Conservation (phyloP, 2,329 filamentous ascomycete genomes). For the Penicillium sp. region DNA sequence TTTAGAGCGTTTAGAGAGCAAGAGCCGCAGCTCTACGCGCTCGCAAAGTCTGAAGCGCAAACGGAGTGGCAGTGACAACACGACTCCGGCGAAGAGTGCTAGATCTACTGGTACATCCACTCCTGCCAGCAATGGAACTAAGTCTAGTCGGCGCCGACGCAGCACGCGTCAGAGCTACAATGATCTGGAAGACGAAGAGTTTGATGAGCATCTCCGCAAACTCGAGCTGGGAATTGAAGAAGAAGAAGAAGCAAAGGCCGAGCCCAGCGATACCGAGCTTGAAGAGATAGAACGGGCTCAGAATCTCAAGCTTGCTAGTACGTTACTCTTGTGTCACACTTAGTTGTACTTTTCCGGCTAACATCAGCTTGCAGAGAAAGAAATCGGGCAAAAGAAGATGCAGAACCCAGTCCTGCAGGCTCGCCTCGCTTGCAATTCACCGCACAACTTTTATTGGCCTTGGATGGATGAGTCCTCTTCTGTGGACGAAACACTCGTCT, state of each 20-base stretch:
- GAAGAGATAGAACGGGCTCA: constrained; percentile 66
- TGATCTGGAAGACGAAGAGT: constrained; percentile 78
- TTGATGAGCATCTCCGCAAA: constrained; percentile 66
- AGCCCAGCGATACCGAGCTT: constrained; percentile 47
- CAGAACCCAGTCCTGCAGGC: constrained; percentile 93
- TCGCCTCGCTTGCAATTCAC: constrained; percentile 86
- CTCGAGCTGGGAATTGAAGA: constrained; percentile 57
- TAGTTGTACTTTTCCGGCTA: constrained; percentile 21
- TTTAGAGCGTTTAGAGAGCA: constrained; percentile 47
- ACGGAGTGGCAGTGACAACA: constrained; percentile 42
- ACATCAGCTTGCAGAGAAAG: constrained; percentile 58
- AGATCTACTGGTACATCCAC: constrained; percentile 76
- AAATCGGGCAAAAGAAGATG: constrained; percentile 86
- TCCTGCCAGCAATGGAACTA: constrained; percentile 54
- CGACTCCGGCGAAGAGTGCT: constrained; percentile 65
- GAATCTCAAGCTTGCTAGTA: constrained; percentile 74
- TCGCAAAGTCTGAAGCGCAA: constrained; percentile 60
- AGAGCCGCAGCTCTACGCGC: constrained; percentile 34
- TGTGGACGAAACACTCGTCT: constrained; percentile 78
- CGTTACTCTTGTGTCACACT: constrained; percentile 30
- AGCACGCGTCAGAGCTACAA: constrained; percentile 56
- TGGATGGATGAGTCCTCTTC: constrained; percentile 64
- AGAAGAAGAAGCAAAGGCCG: constrained; percentile 58
- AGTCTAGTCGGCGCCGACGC: constrained; percentile 54
- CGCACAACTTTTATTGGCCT: constrained; percentile 95